A percentile compares a stretch with the other conserved stretches of the same genome.
phyloP scores from a whole-genome alignment of 768 basidiomycete species.

The Mycena rosella region DNA sequence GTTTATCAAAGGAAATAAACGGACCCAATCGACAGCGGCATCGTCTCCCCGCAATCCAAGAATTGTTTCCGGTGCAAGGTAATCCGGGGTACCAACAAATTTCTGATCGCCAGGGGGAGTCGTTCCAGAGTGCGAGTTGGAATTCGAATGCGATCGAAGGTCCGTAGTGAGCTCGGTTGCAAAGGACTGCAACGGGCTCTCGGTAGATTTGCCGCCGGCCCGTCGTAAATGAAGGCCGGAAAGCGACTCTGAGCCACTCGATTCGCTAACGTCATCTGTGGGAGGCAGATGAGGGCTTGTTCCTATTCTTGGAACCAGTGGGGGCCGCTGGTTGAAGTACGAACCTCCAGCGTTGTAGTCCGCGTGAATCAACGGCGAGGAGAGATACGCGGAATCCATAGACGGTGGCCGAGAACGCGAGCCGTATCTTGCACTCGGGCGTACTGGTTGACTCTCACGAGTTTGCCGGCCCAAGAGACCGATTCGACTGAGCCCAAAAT shows the following conservation, averaged over 20 bases:
- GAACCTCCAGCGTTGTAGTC: slow-evolving; percentile 75
- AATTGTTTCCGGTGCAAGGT: slow-evolving; percentile 95
- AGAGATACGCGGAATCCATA: slow-evolving; percentile 82
- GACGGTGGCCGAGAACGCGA: slow-evolving; percentile 87
- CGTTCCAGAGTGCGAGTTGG: slow-evolving; percentile 58
- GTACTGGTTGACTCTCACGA: slow-evolving; percentile 69
- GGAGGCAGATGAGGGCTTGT: slow-evolving; percentile 76
- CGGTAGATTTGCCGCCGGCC: slow-evolving; percentile 60
- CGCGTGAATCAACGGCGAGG: slow-evolving; percentile 77
- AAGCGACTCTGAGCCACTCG: slow-evolving; percentile 84
- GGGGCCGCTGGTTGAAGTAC: slow-evolving; percentile 82
- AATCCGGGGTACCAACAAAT: slow-evolving; percentile 98
- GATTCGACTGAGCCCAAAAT: slow-evolving; percentile 96
- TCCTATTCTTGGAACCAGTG: slow-evolving; percentile 68
- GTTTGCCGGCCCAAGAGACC: slow-evolving; percentile 99
- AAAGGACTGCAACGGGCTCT: slow-evolving; percentile 90
- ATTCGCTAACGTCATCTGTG: slow-evolving; percentile 89
- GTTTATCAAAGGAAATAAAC: slow-evolving; percentile 44
- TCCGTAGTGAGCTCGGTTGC: slow-evolving; percentile 88
- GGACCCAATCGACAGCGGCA: slow-evolving; percentile 95
- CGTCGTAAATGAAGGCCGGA: slow-evolving; percentile 67
- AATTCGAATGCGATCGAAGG: slow-evolving; percentile 79
- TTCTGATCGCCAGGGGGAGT: slow-evolving; percentile 90
- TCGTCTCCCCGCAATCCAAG: slow-evolving; percentile 96
- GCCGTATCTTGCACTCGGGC: slow-evolving; percentile 64